A percentile compares a stretch with the other conserved stretches of the same genome.
Conservation (phyloP, 2,329 filamentous ascomycete species). For the Chrysoporthe deuterocubensis region DNA sequence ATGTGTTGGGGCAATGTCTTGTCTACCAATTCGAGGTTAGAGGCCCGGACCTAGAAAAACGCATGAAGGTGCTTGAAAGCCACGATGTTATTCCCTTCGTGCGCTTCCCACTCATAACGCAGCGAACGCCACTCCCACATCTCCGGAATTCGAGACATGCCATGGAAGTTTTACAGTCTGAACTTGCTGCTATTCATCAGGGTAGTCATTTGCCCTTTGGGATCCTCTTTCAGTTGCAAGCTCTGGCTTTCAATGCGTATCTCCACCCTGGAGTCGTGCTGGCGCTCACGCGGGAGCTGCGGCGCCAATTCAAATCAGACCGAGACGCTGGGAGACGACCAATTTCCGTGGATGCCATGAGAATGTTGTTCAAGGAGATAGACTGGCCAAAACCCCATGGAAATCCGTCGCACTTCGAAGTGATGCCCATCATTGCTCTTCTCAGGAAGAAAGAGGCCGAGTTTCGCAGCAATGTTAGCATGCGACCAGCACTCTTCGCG, state of each 20-base stretch:
- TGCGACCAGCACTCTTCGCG: slow-evolving; percentile 31
- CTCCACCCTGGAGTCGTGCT: slow-evolving; percentile 59
- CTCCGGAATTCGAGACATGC: slow-evolving; percentile 28
- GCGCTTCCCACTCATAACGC: slow-evolving; percentile 29
- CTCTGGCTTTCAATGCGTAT: slow-evolving; percentile 65
- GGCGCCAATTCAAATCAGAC: slow-evolving; percentile 35
- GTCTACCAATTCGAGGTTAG: slow-evolving; percentile 47
- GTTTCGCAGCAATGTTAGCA: slow-evolving; percentile 19
- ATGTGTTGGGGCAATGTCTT: slow-evolving; percentile 46
- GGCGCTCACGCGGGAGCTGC: slow-evolving; percentile 50
- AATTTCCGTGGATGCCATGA: slow-evolving; percentile 58
- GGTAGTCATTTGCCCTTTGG: slow-evolving; percentile 51
- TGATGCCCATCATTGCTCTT: slow-evolving; percentile 44
- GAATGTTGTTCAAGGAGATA: slow-evolving; percentile 55
- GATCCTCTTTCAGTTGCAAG: slow-evolving; percentile 65
- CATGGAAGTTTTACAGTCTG: slow-evolving; percentile 41
- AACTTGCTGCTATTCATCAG: slow-evolving; percentile 35
- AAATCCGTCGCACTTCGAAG: slow-evolving; percentile 47
- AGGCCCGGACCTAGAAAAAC: slow-evolving; percentile 35
- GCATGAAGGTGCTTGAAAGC: slow-evolving; percentile 35
- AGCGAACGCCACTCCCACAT: background rate
- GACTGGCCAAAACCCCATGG: slow-evolving; percentile 57
- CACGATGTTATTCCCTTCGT: slow-evolving; percentile 36
- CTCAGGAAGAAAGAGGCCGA: slow-evolving; percentile 47
- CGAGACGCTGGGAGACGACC: slow-evolving; percentile 37